These are phyloP conservation scores for Eutypa lata DNA, from an alignment of 2,329 filamentous ascomycete genomes.

Conservation along the genomic window DNA sequence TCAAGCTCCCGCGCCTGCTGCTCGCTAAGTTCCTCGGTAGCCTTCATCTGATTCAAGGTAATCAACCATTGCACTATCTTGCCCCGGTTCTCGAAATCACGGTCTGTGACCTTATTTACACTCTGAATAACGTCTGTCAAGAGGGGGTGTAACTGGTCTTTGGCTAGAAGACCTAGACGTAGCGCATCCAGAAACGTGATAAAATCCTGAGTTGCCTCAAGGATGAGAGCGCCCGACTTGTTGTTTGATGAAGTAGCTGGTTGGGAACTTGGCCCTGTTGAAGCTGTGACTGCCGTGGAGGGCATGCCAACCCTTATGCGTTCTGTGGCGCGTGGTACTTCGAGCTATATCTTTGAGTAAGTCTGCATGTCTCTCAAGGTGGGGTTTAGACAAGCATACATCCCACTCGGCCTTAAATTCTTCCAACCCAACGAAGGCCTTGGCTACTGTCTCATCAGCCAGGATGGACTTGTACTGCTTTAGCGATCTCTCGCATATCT, in stretches of 20 bases:
- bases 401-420: conserved; percentile 91
- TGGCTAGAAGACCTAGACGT: conserved; percentile 86
- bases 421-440: conserved; percentile 82
- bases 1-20: conserved; percentile 86
- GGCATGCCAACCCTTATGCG: conserved; percentile 89
- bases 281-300: conserved; percentile 68
- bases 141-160: conserved; percentile 93
- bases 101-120: conserved; percentile 93
- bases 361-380: conserved; percentile 10
- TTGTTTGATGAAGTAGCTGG: conserved; percentile 39
- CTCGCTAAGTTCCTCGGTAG: conserved; percentile 83
- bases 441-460: conserved; percentile 85
- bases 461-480: conserved; percentile 97
- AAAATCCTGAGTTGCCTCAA: conserved; percentile 94
- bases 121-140: conserved; percentile 95
- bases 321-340: conserved; percentile 91
- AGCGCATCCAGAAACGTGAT: conserved; percentile 97
- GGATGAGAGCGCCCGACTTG: conserved; percentile 65
- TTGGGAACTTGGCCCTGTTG: conserved; percentile 40
- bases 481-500: conserved; percentile 88
- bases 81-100: conserved; percentile 89
- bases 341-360: conserved; percentile 57
- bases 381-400: conserved; percentile 43
- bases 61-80: conserved; percentile 99
- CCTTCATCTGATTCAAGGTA: conserved; percentile 95